Evolutionary conservation across 2,329 filamentous ascomycete species (phyloP).

Genomic region (Colletotrichum sp.): DNA sequence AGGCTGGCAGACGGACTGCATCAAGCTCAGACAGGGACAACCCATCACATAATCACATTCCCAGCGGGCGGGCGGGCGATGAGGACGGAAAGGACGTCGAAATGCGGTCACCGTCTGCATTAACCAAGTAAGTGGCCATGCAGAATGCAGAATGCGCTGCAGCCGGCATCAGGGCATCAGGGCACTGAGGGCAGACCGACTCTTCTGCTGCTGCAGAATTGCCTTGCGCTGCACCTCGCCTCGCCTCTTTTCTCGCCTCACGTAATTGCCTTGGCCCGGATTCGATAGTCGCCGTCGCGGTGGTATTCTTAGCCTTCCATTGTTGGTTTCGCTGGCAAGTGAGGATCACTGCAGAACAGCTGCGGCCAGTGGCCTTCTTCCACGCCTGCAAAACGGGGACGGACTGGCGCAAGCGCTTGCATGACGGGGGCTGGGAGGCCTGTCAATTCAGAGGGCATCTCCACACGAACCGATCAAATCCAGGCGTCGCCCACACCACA

Average conservation of each 20-base stretch:
- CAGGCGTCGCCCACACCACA: background rate
- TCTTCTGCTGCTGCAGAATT: background rate
- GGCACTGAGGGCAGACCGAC: background rate
- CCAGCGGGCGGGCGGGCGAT: background rate
- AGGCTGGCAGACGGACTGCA: background rate
- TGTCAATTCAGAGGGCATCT: background rate
- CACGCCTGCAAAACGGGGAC: background rate
- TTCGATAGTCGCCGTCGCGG: conserved; percentile 4
- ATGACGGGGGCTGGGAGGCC: conserved; percentile 4
- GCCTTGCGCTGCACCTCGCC: background rate
- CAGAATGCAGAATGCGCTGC: background rate
- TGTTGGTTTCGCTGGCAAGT: background rate
- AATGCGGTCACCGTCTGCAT: background rate
- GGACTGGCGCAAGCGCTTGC: conserved; percentile 7
- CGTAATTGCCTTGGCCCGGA: background rate
- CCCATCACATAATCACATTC: background rate
- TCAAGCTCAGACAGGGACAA: conserved; percentile 9
- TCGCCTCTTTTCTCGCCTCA: background rate
- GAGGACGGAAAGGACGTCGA: background rate
- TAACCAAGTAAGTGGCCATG: background rate
- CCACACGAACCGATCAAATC: conserved; percentile 14
- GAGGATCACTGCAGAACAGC: background rate
- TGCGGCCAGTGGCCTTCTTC: background rate
- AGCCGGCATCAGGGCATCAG: background rate
- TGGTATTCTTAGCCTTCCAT: background rate